A percentile compares a stretch with the other conserved stretches of the same genome.
phyloP scores from a whole-genome alignment of 306 rosid species.

The Rubus idaeus region DNA sequence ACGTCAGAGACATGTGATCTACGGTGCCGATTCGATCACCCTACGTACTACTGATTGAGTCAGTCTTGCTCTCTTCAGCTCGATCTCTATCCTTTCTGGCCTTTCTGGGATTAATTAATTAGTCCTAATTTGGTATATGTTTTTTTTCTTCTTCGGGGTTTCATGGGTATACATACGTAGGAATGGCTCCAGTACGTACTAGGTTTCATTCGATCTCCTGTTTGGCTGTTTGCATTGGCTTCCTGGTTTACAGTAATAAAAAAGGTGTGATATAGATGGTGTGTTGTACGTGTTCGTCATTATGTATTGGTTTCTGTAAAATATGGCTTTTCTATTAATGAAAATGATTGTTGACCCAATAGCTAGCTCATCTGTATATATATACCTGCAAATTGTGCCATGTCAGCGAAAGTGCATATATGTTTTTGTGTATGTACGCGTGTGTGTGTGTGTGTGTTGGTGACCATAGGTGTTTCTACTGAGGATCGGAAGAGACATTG shows the following conservation, averaged over 20 bases:
- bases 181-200: background rate
- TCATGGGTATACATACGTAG: background rate
- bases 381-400: slow-evolving; percentile 3
- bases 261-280: slow-evolving; percentile 4
- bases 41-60: background rate
- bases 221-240: background rate
- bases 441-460: background rate
- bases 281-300: slow-evolving; percentile 2
- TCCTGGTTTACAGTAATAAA: slow-evolving; percentile 13
- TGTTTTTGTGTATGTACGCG: background rate
- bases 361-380: background rate
- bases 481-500: slow-evolving; percentile 21
- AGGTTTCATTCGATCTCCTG: background rate
- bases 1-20: slow-evolving; percentile 64
- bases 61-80: background rate
- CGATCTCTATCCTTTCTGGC: background rate
- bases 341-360: slow-evolving; percentile 1
- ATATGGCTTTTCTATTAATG: slow-evolving; percentile 16
- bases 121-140: background rate
- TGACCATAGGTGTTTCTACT: slow-evolving; percentile 16
- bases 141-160: background rate
- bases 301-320: slow-evolving; percentile 18
- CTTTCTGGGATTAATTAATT: background rate
- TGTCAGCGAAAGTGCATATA: slow-evolving; percentile 1
- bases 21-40: background rate